phyloP scores from a whole-genome alignment of 1,139 yeast species.

The Insectozyma bohioensis region DNA sequence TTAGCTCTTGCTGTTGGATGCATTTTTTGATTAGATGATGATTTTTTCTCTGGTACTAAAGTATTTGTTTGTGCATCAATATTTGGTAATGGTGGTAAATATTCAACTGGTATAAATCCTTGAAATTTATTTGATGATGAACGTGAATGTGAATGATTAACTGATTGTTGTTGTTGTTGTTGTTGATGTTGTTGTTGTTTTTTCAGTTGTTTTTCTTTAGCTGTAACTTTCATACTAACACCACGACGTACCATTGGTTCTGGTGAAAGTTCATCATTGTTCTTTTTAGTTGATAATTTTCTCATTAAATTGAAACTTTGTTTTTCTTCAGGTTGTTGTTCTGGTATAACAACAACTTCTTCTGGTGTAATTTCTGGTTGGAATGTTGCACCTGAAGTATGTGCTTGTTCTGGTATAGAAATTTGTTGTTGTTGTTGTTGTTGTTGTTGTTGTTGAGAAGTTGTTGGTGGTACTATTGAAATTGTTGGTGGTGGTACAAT shows the following conservation, averaged over 20 bases:
- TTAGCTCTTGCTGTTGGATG: constrained; percentile 92
- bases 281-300: constrained; percentile 38
- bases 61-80: constrained; percentile 33
- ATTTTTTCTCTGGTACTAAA: constrained; percentile 14
- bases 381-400: constrained; percentile 39
- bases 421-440: constrained; percentile 16
- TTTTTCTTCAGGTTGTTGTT: constrained; percentile 28
- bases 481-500: constrained; percentile 25
- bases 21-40: constrained; percentile 19
- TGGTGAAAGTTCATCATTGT: constrained; percentile 15
- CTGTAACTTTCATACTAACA: constrained; percentile 60
- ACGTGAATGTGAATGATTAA: constrained; percentile 22
- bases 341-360: constrained; percentile 20
- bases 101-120: constrained; percentile 48
- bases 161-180: constrained; percentile 8
- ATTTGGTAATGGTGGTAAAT: constrained; percentile 50
- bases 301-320: constrained; percentile 37
- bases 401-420: constrained; percentile 69
- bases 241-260: constrained; percentile 61
- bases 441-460: constrained; percentile 12
- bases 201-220: constrained; percentile 43
- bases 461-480: constrained; percentile 23
- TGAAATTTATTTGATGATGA: constrained; percentile 36
- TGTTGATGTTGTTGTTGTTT: constrained; percentile 17
- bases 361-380: constrained; percentile 8